These are phyloP conservation scores for Termitomyces titanicus DNA, from an alignment of 768 basidiomycete species.

Conservation along the genomic window DNA sequence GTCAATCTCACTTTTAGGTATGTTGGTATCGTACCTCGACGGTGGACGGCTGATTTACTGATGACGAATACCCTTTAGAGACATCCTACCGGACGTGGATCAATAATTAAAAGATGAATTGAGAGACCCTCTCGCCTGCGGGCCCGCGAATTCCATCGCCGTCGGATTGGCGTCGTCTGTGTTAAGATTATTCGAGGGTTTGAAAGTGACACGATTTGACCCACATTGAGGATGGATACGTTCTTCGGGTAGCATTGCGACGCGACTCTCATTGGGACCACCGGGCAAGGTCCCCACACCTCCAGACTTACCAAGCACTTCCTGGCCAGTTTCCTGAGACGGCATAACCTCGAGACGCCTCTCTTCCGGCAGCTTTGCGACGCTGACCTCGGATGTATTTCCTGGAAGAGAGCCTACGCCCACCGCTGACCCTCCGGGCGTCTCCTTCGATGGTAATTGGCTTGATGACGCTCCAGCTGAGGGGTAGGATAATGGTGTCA, in stretches of 20 bases:
- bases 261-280: slow-evolving; percentile 12
- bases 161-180: not conserved
- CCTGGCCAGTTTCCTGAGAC: slow-evolving; percentile 11
- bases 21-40: not conserved
- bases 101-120: no score
- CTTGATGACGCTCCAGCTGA: not conserved
- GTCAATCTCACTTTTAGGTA: no score
- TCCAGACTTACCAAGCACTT: slow-evolving; percentile 11
- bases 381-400: slow-evolving; percentile 36
- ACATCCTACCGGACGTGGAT: not conserved
- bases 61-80: no score
- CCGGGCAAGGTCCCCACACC: slow-evolving; percentile 15
- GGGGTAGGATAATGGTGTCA: not conserved
- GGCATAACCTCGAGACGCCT: slow-evolving; percentile 18
- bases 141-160: not conserved
- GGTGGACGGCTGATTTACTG: not conserved
- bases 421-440: slow-evolving; percentile 15
- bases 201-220: not conserved
- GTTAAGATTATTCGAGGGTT: no score
- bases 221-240: slow-evolving; percentile 1
- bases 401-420: slow-evolving; percentile 53
- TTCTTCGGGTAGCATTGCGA: slow-evolving; percentile 12
- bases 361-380: slow-evolving; percentile 49
- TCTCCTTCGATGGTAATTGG: slow-evolving; percentile 11
- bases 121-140: no score